phyloP scores from a whole-genome alignment of 1,139 yeast species.

The Saccharomyces pastorianus region DNA sequence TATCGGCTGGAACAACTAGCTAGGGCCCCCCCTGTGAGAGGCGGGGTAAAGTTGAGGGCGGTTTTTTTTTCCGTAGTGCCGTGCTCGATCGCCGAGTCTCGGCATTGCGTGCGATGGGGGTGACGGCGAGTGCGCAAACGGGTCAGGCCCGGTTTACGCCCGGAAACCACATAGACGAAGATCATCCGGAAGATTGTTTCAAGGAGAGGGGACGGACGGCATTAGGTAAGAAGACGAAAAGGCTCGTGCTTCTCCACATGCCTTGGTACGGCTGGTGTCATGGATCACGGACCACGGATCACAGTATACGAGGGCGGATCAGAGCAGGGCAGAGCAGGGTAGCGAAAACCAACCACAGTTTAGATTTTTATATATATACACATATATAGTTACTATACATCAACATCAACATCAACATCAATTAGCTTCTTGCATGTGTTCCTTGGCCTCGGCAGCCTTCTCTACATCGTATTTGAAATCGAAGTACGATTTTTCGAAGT shows the following conservation, averaged over 20 bases:
- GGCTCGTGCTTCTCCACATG: no score
- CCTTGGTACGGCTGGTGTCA: no score
- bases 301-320: neutral
- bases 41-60: neutral
- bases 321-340: neutral
- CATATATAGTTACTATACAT: slow-evolving; percentile 5
- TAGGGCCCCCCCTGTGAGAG: neutral
- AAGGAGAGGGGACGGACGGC: no score
- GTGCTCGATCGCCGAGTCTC: neutral
- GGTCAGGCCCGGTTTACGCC: neutral
- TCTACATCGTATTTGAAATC: slow-evolving; percentile 92
- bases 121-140: no score
- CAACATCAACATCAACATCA: slow-evolving; percentile 2
- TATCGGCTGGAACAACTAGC: neutral
- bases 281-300: no score
- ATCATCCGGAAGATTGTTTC: neutral
- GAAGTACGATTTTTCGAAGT: slow-evolving; percentile 83
- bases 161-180: neutral
- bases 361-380: neutral
- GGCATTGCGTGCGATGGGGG: neutral
- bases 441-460: slow-evolving; percentile 53
- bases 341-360: neutral
- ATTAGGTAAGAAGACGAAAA: no score
- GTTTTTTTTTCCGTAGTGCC: neutral
- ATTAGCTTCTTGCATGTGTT: slow-evolving; percentile 22